Conservation (phyloP, 148 eudicot species). For the Fagopyrum esculentum region DNA sequence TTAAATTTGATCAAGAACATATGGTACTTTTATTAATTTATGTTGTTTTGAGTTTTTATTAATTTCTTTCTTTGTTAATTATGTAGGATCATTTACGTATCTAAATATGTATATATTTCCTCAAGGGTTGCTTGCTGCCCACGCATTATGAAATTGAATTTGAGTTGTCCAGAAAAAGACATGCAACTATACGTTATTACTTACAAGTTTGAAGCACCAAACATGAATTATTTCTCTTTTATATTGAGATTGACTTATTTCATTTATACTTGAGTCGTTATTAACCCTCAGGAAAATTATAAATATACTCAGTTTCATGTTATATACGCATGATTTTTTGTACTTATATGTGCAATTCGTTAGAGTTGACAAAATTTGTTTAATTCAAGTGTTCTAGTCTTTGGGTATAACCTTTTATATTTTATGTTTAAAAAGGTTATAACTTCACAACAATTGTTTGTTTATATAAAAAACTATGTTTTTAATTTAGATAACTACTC, state of each 20-base stretch:
- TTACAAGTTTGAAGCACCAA: background rate
- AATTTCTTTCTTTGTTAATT: background rate
- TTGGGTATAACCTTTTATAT: no score
- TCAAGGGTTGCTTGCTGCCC: background rate
- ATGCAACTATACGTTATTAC: slow-evolving; percentile 5
- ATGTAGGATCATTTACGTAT: background rate
- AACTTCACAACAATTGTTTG: no score
- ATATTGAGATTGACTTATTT: no score
- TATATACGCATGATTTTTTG: background rate
- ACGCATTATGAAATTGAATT: background rate
- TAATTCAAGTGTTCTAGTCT: no score
- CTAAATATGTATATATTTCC: background rate
- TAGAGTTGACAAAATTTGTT: no score
- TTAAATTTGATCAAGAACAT: no score
- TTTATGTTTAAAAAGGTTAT: no score
- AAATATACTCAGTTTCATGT: background rate
- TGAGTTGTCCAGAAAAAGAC: slow-evolving; percentile 5
- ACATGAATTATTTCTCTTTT: background rate
- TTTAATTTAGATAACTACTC: no score
- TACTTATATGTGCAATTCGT: no score
- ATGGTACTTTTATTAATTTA: no score
- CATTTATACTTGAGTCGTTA: background rate
- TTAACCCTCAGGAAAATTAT: background rate
- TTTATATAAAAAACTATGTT: no score
- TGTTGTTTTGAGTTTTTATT: no score